These are phyloP conservation scores for Pseudogymnoascus sp. DNA, from an alignment of 2,329 filamentous ascomycete species.

Conservation along the genomic window DNA sequence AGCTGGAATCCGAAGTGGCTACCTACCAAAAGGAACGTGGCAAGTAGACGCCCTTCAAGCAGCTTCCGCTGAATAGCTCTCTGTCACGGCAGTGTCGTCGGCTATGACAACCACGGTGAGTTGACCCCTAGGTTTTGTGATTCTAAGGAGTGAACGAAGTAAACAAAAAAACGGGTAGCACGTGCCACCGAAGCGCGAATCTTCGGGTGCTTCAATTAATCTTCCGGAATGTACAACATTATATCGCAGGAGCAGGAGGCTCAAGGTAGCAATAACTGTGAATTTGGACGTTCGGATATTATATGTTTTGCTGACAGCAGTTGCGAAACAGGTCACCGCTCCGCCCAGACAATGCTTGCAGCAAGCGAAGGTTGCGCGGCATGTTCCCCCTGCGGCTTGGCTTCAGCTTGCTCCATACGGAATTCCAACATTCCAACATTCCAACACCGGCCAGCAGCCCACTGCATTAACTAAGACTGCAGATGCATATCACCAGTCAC, in stretches of 20 bases:
- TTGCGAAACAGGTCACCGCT: conserved; percentile 6
- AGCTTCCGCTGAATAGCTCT: neutral
- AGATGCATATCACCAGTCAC: conserved; percentile 1
- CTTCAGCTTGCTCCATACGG: neutral
- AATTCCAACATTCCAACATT: neutral
- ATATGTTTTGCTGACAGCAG: conserved; percentile 5
- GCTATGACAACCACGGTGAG: neutral
- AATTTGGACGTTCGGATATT: neutral
- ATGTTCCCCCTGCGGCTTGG: neutral
- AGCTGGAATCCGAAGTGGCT: neutral
- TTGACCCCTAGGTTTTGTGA: neutral
- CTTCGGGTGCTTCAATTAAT: conserved; percentile 7
- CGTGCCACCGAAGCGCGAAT: conserved; percentile 6
- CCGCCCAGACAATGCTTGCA: conserved; percentile 4
- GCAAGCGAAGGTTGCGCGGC: conserved; percentile 7
- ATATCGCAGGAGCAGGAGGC: conserved; percentile 1
- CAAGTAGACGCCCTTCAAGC: neutral
- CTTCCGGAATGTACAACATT: conserved; percentile 1
- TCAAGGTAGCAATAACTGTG: conserved; percentile 3
- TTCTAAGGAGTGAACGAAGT: conserved; percentile 6
- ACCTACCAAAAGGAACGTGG: neutral
- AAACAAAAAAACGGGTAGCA: conserved; percentile 7
- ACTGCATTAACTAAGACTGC: neutral
- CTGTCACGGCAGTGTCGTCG: neutral
- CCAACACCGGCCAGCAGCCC: neutral